phyloP scores from a whole-genome alignment of 345 rosid species.

The Arabidopsis suecica region DNA sequence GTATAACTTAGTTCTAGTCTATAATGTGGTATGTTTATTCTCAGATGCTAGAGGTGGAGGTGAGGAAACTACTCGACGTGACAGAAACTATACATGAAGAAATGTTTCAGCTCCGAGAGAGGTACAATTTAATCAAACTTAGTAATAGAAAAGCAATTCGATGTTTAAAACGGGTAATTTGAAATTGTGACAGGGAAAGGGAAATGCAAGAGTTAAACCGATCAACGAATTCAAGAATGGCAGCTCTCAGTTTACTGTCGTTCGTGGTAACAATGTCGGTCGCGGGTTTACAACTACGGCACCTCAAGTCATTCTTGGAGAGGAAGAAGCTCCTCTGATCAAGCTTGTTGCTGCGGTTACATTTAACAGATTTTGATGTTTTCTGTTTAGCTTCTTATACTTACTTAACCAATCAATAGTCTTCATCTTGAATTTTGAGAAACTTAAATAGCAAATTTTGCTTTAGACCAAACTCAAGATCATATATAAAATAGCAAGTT shows the following conservation, averaged over 20 bases:
- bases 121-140: slow-evolving; percentile 47
- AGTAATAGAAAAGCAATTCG: neutral
- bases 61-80: slow-evolving; percentile 66
- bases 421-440: neutral
- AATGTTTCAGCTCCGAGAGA: slow-evolving; percentile 80
- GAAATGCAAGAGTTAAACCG: slow-evolving; percentile 84
- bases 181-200: slow-evolving; percentile 56
- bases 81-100: slow-evolving; percentile 73
- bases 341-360: neutral
- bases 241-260: slow-evolving; percentile 67
- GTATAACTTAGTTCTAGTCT: neutral
- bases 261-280: slow-evolving; percentile 70
- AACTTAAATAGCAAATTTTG: neutral
- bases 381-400: neutral
- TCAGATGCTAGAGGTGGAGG: slow-evolving; percentile 71
- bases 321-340: slow-evolving; percentile 67
- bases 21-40: neutral
- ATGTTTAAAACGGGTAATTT: neutral
- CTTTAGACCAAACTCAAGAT: neutral
- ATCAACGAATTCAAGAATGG: slow-evolving; percentile 78
- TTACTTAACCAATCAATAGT: slow-evolving; percentile 4
- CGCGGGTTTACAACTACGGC: slow-evolving; percentile 92
- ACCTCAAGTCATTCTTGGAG: slow-evolving; percentile 85
- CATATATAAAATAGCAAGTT: no score
- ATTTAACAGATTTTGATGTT: neutral